phyloP scores from a whole-genome alignment of 108 stramenopile genomes.

The Skeletonema costatum region DNA sequence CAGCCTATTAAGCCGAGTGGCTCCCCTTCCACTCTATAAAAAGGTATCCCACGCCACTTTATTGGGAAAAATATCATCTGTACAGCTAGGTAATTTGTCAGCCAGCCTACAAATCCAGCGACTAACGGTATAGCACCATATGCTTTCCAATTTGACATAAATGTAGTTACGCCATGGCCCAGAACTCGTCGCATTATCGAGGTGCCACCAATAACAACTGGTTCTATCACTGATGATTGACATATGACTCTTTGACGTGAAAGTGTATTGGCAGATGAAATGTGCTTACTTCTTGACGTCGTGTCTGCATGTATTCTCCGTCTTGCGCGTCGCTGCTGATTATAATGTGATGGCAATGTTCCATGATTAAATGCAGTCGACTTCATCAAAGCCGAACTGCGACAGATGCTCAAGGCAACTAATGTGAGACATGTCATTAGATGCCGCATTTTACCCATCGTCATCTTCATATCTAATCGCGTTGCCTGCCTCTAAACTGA shows the following conservation, averaged over 20 bases:
- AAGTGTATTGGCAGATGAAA: not conserved
- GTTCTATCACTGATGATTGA: slow-evolving; percentile 20
- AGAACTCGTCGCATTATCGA: slow-evolving; percentile 20
- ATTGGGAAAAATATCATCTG: slow-evolving; percentile 66
- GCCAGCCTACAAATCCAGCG: slow-evolving; percentile 54
- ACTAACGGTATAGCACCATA: slow-evolving; percentile 47
- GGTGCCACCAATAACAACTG: slow-evolving; percentile 21
- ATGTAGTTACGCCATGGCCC: slow-evolving; percentile 35
- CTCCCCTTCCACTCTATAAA: slow-evolving; percentile 48
- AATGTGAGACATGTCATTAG: not conserved
- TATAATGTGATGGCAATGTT: not conserved
- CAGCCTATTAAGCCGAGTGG: slow-evolving; percentile 57
- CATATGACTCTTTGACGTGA: slow-evolving; percentile 1
- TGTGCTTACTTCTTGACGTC: not conserved
- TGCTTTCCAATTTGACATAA: slow-evolving; percentile 51
- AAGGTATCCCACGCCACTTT: slow-evolving; percentile 50
- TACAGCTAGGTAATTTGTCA: slow-evolving; percentile 68
- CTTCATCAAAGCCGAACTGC: not conserved
- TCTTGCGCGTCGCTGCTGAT: not conserved
- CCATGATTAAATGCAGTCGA: slow-evolving; percentile 1
- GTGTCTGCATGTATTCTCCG: not conserved
- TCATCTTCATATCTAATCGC: not conserved
- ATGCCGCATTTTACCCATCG: not conserved
- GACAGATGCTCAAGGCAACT: not conserved
- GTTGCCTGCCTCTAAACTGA: not conserved